These are phyloP conservation scores for Paramyrothecium sp. DNA, from an alignment of 2,329 filamentous ascomycete genomes.

Conservation along the genomic window DNA sequence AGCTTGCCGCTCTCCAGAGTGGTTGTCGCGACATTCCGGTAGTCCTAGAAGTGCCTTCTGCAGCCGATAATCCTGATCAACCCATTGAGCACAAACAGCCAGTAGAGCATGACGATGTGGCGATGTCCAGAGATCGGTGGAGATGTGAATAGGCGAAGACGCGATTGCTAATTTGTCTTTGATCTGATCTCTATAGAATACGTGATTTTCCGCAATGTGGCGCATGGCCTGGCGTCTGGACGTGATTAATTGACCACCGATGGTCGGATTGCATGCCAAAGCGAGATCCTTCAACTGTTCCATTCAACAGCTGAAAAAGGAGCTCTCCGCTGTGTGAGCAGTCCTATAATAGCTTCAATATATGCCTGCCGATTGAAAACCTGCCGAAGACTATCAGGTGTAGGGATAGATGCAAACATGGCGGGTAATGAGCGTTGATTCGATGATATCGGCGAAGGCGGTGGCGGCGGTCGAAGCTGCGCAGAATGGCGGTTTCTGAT, in stretches of 20 bases:
- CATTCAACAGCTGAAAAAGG: constrained; percentile 3
- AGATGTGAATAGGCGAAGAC: background rate
- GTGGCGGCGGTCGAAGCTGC: too few relatives aligned
- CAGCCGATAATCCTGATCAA: constrained; percentile 1
- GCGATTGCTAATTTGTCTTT: too few relatives aligned
- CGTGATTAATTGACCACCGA: background rate
- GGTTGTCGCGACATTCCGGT: background rate
- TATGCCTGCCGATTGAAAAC: constrained; percentile 1
- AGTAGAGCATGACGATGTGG: constrained; percentile 2
- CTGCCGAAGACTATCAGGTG: background rate
- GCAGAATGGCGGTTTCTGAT: too few relatives aligned
- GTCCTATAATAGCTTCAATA: constrained; percentile 1
- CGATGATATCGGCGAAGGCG: too few relatives aligned
- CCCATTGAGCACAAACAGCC: constrained; percentile 1
- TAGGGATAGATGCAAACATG: background rate
- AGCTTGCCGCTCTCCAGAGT: background rate
- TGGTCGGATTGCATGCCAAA: constrained; percentile 1
- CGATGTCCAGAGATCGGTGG: constrained; percentile 3
- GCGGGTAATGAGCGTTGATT: too few relatives aligned
- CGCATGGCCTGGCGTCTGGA: background rate
- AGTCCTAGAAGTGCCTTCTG: constrained; percentile 1
- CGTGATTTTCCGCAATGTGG: background rate
- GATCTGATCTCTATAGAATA: background rate
- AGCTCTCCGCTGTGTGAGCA: background rate
- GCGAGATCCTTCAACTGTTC: background rate